These are phyloP conservation scores for Saccharomycopsis crataegensis DNA, from an alignment of 1,139 yeast species.

Conservation along the genomic window DNA sequence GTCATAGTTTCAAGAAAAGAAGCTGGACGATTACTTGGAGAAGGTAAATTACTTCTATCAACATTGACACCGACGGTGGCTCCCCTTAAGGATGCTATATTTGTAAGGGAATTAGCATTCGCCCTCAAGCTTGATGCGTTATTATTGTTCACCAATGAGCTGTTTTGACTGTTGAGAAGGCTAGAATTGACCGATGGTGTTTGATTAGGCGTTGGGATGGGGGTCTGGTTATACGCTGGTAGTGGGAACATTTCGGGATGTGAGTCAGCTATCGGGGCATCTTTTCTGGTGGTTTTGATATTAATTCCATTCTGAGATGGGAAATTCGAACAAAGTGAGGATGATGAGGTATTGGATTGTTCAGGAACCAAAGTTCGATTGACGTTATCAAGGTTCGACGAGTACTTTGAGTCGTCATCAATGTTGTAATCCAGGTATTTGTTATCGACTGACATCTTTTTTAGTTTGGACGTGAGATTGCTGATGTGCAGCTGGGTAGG, in stretches of 20 bases:
- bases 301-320: not conserved
- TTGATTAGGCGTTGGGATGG: constrained; percentile 15
- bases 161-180: not conserved
- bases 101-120: not conserved
- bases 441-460: constrained; percentile 1
- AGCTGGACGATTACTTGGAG: not conserved
- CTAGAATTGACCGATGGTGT: constrained; percentile 12
- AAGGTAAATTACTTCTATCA: not conserved
- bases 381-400: not conserved
- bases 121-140: not conserved
- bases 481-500: constrained; percentile 2
- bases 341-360: not conserved
- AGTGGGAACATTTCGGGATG: constrained; percentile 14
- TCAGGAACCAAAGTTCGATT: not conserved
- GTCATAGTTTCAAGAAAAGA: too few relatives aligned
- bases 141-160: not conserved
- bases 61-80: not conserved
- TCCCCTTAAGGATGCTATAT: not conserved
- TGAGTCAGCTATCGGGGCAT: constrained; percentile 1
- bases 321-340: not conserved
- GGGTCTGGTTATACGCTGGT: constrained; percentile 18
- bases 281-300: not conserved
- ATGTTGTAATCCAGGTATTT: constrained; percentile 5
- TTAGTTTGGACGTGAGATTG: constrained; percentile 11
- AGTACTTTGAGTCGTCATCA: constrained; percentile 3